phyloP scores from a whole-genome alignment of 805 yeast genomes.

The Starmerella roubikii region DNA sequence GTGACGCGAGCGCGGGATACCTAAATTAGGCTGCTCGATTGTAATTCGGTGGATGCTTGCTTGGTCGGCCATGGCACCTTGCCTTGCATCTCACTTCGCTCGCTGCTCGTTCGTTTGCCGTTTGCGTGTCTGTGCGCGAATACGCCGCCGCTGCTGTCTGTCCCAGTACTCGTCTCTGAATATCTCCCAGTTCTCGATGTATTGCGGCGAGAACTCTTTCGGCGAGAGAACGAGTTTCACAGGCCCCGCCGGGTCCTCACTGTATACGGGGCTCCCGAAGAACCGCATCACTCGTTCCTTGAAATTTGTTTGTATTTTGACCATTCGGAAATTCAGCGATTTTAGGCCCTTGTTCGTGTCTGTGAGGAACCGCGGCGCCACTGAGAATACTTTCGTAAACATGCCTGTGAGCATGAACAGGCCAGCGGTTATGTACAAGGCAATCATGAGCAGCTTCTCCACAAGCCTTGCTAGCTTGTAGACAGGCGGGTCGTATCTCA shows the following conservation, averaged over 20 bases:
- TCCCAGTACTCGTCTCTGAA: constrained; percentile 91
- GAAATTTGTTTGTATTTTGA: constrained; percentile 25
- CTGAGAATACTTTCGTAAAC: constrained; percentile 68
- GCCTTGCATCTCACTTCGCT: no score
- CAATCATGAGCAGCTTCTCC: constrained; percentile 36
- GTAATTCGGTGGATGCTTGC: no score
- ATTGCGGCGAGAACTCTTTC: constrained; percentile 64
- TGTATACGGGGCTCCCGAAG: constrained; percentile 21
- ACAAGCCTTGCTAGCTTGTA: constrained; percentile 27
- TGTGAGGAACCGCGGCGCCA: constrained; percentile 64
- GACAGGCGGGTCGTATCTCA: constrained; percentile 25
- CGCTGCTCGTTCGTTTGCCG: not conserved
- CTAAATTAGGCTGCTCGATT: no score
- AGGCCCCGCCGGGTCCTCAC: constrained; percentile 42
- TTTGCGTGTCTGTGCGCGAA: not conserved
- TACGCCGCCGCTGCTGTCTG: constrained; percentile 11
- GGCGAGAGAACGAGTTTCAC: constrained; percentile 74
- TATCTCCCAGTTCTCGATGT: constrained; percentile 88
- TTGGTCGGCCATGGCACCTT: no score
- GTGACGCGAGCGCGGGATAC: no score
- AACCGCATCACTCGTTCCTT: constrained; percentile 22
- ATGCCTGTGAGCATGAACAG: constrained; percentile 82
- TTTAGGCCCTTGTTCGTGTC: constrained; percentile 83
- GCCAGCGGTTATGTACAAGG: constrained; percentile 52
- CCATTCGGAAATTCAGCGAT: constrained; percentile 65